Evolutionary conservation across 768 basidiomycete genomes (phyloP), one percentile per base, ranked within the genome.

Genomic region (Trametes cinnabarina): DNA sequence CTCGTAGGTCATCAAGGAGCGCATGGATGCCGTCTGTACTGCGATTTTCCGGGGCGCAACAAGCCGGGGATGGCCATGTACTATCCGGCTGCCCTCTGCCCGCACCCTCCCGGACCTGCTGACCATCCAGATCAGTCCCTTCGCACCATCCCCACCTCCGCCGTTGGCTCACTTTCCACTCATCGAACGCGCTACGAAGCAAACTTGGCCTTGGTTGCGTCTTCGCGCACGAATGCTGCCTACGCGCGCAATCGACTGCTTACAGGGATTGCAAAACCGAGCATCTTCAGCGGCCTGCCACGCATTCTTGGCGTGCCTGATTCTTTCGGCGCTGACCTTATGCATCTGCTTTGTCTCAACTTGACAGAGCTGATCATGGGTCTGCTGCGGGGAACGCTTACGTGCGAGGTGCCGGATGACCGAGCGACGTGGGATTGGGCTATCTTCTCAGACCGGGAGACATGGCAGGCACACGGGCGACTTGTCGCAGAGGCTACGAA

Each of bases 261-360:
- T 15, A 73, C 72, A 3, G 74, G 78, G 0, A 69, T 81, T 32
- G 58, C 58, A 19, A 74, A 74, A 44, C 72, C 73, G 0, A 74
- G 65, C 19, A 63, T 79, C 4, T 69, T 78, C 46, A 49, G 56
- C 9, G 75, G 73, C 0, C 57, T 77, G 1, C 60, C 48, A 1
- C 22, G 4, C 1, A 35, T 10, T 0, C 15, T 49, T 9, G 47
- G 47, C 11, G 19, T 56, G 2, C 25, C 55, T 15, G 20, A 39
- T 2, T 51, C 53, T 9, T 78, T 75, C 49, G 46, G 61, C 11
- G 59, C 60, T 0, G 76, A 80, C 47, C 54, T 73, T 17, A 78
- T 79, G 76, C 78, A 80, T 60, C 64, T 73, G 1, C 55, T 60
- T 8, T 26, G 58, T 15, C 62, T 81, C 11, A 81, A 80, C 62